phyloP scores from a whole-genome alignment of 768 basidiomycete species.

The Symmetrospora coprosmae region DNA sequence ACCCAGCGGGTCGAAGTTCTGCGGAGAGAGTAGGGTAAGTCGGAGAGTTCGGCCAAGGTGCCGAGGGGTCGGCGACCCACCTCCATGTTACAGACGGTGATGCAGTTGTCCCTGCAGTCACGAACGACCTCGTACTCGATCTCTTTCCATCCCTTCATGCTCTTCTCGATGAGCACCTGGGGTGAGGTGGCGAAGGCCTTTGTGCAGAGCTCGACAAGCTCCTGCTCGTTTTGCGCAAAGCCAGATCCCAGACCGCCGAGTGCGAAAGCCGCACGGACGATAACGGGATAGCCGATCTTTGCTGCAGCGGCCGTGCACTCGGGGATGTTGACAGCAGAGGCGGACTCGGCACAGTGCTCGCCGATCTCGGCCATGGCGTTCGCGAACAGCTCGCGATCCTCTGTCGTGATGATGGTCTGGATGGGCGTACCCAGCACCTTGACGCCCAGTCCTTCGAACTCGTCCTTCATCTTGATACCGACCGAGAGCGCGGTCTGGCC shows the following conservation, averaged over 20 bases:
- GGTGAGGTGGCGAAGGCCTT: slow-evolving; percentile 97
- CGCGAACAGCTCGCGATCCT: slow-evolving; percentile 88
- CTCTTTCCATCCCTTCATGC: slow-evolving; percentile 99
- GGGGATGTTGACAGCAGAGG: slow-evolving; percentile 67
- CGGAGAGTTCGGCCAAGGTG: no score
- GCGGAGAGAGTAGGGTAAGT: slow-evolving; percentile 2
- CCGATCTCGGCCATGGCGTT: slow-evolving; percentile 89
- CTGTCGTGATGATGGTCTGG: slow-evolving; percentile 90
- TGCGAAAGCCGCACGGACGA: slow-evolving; percentile 90
- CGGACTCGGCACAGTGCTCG: slow-evolving; percentile 82
- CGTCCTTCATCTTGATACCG: slow-evolving; percentile 94
- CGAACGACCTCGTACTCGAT: slow-evolving; percentile 98
- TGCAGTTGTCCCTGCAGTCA: slow-evolving; percentile 95
- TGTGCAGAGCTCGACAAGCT: slow-evolving; percentile 70
- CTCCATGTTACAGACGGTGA: slow-evolving; percentile 99
- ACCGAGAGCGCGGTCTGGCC: slow-evolving; percentile 95
- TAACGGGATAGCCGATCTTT: slow-evolving; percentile 83
- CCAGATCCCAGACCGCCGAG: slow-evolving; percentile 90
- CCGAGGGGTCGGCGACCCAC: slow-evolving; percentile 47
- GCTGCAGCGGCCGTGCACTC: slow-evolving; percentile 72
- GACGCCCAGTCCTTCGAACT: slow-evolving; percentile 75
- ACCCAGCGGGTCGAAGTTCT: slow-evolving; percentile 98
- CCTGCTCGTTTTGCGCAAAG: slow-evolving; percentile 86
- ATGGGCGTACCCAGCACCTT: slow-evolving; percentile 93
- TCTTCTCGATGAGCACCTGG: slow-evolving; percentile 96